Evolutionary conservation across 176 grass and related monocot species (phyloP), one percentile per base, ranked within the genome.

Genomic region (Carex littledalei): DNA sequence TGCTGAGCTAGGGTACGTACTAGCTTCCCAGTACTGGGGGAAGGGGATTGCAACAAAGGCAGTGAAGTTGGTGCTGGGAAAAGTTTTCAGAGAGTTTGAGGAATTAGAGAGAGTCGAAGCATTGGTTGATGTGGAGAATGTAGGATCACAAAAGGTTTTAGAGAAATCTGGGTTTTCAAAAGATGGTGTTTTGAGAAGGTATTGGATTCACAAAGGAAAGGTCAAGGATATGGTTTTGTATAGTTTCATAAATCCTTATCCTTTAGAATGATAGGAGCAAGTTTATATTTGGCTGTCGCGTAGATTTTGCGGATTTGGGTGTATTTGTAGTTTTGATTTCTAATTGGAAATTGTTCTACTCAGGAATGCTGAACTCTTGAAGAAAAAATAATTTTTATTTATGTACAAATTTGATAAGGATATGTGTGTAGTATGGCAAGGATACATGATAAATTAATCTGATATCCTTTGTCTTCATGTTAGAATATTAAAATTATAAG

Each of bases 121-220:
- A 77, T 68, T 92, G 16, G 94, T 97, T 47, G 90, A 92, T 54
- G 88, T 91, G 17, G 45, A 57, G 9, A 91, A 97, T 83, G 81
- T 16, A 32, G 92, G 84, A 22, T 94, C 92, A 22, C 94, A 97
- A 86, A 91, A 88, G 71, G 92, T 97, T 81, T 84, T 97, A 67
- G 86, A 92, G 94, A 97, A 97, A 86, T 87, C 78, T 74, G 94
- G 94, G 58, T 97, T 97, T 81, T 49, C n/a, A 41, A 76, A 89
- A 65, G 92, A 97, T 63, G 90, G 90, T 53, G 87, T 97, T 72
- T 79, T 97, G 18, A 88, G 90, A 26, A 89, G 61, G 69, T 88
- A 87, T 52, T 6, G 14, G 82, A 45, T 86, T 58, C 1, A 62
- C 34, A 92, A 91, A 80, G 94, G 88, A 8, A 29, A 0, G 0